Conservation (phyloP, 306 rosid species). For the Dryas octopetala region DNA sequence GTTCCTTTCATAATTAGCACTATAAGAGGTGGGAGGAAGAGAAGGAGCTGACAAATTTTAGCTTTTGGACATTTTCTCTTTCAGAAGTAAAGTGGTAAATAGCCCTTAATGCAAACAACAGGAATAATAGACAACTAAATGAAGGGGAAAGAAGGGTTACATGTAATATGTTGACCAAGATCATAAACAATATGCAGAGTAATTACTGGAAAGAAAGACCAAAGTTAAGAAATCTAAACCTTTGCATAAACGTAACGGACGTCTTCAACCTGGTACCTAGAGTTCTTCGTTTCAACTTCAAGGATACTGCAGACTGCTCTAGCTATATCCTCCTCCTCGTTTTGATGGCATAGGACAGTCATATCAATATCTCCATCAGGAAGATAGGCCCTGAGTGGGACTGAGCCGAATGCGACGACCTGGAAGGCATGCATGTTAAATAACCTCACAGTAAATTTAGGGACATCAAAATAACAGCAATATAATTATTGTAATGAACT, state of each 20-base stretch:
- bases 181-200: background rate
- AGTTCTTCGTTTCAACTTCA: conserved; percentile 20
- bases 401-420: conserved; percentile 72
- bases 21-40: background rate
- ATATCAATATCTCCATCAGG: conserved; percentile 85
- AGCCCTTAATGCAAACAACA: background rate
- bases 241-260: conserved; percentile 48
- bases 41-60: background rate
- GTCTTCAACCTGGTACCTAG: conserved; percentile 41
- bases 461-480: conserved; percentile 11
- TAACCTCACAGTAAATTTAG: conserved; percentile 2
- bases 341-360: conserved; percentile 47
- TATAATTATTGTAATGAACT: conserved; percentile 18
- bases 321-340: conserved; percentile 47
- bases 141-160: background rate
- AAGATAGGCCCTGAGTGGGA: conserved; percentile 71
- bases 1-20: background rate
- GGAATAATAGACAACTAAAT: background rate
- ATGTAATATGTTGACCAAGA: background rate
- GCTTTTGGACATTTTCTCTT: background rate
- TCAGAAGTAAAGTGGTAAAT: background rate
- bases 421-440: conserved; percentile 32
- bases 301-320: conserved; percentile 40
- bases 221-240: conserved; percentile 39
- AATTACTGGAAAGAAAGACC: conserved; percentile 8